A percentile compares a stretch with the other conserved stretches of the same genome.
Conservation (phyloP, 192 early-diverging fungal species). For the Rhizoclosmatium globosum region DNA sequence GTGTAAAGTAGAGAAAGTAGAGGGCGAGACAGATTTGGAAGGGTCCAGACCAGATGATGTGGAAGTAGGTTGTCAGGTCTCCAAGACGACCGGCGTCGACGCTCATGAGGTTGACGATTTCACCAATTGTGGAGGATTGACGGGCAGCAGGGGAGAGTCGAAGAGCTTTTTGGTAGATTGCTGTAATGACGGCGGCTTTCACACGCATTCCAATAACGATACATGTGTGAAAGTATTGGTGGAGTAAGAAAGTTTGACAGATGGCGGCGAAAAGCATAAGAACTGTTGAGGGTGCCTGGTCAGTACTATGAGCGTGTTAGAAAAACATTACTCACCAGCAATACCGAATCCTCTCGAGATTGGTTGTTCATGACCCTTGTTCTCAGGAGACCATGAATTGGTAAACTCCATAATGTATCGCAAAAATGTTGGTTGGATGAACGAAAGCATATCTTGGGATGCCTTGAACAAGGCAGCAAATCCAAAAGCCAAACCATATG, state of each 20-base stretch:
- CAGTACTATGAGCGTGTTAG: background rate
- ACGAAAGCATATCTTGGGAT: constrained; percentile 75
- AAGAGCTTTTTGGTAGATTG: constrained; percentile 89
- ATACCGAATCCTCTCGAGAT: constrained; percentile 82
- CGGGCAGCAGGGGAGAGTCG: constrained; percentile 79
- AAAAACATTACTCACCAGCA: constrained; percentile 55
- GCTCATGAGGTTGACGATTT: constrained; percentile 70
- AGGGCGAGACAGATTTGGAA: constrained; percentile 81
- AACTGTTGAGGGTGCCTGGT: constrained; percentile 24
- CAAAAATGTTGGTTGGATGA: constrained; percentile 83
- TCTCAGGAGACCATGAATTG: constrained; percentile 42
- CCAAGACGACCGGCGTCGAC: constrained; percentile 62
- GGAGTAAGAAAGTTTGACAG: constrained; percentile 80
- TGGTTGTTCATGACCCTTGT: constrained; percentile 49
- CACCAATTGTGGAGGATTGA: constrained; percentile 81
- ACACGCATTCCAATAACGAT: constrained; percentile 78
- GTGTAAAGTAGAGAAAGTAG: constrained; percentile 79
- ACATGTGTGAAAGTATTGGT: constrained; percentile 90
- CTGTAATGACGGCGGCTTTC: constrained; percentile 73
- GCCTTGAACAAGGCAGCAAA: constrained; percentile 83
- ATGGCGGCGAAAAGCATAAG: constrained; percentile 81
- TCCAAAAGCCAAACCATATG: constrained; percentile 72
- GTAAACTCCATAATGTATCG: constrained; percentile 69
- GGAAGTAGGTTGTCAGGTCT: constrained; percentile 73
- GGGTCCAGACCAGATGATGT: constrained; percentile 79